Evolutionary conservation across 805 yeast genomes (phyloP).

Genomic region (Starmerella potacharoeniae): DNA sequence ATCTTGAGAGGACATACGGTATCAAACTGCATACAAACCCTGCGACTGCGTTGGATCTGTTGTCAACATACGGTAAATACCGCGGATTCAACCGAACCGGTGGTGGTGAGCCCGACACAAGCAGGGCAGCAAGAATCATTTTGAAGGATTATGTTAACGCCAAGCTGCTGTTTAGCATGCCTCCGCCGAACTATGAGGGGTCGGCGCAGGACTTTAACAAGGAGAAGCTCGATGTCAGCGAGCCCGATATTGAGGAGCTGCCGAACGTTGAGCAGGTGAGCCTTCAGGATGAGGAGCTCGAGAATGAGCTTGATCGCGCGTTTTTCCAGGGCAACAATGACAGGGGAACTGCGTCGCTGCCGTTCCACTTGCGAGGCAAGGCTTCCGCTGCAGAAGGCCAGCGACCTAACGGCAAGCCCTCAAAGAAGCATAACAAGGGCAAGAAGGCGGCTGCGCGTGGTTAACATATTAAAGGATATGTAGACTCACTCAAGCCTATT

Average conservation of each 20-base stretch:
- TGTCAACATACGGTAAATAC: slow-evolving; percentile 88
- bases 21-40: slow-evolving; percentile 70
- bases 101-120: slow-evolving; percentile 92
- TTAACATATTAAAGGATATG: not conserved
- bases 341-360: slow-evolving; percentile 51
- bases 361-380: slow-evolving; percentile 49
- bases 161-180: slow-evolving; percentile 68
- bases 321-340: slow-evolving; percentile 63
- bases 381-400: slow-evolving; percentile 13
- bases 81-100: slow-evolving; percentile 91
- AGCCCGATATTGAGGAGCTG: slow-evolving; percentile 39
- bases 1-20: slow-evolving; percentile 85
- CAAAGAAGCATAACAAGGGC: slow-evolving; percentile 62
- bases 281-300: slow-evolving; percentile 36
- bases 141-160: slow-evolving; percentile 94
- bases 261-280: slow-evolving; percentile 26
- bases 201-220: slow-evolving; percentile 56
- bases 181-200: slow-evolving; percentile 67
- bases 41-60: slow-evolving; percentile 68
- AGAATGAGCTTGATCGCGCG: slow-evolving; percentile 73
- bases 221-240: slow-evolving; percentile 63
- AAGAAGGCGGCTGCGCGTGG: slow-evolving; percentile 27
- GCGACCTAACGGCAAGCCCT: slow-evolving; percentile 18
- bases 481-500: too few species aligned
- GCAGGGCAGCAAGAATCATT: slow-evolving; percentile 84